Evolutionary conservation across 2,329 filamentous ascomycete genomes (phyloP), one percentile per base, ranked within the genome.

Genomic region (Ascochyta pisi): DNA sequence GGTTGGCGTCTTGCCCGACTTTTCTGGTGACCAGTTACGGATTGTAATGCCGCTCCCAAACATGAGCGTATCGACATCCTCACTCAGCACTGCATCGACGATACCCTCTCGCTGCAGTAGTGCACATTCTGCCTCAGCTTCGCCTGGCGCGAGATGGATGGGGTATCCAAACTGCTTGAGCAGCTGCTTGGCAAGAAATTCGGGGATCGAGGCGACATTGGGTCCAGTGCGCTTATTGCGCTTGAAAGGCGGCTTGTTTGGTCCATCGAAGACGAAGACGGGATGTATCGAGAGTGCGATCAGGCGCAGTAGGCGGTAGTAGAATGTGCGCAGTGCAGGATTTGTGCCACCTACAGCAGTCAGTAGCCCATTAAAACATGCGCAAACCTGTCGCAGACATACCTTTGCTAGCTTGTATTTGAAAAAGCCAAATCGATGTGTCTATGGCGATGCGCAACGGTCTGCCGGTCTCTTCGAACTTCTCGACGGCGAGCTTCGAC

Each of bases 1-100:
- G 0, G 94, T 97, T 0, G 92, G 91, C 0, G 78, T 80, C 58
- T 89, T 90, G 65, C 82, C 84, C n/a, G 80, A 83, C 40, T 80
- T 83, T 70, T 96, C 91, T 3, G 90, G 84, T 0, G 90, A 90
- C 88, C 91, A 97, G 67, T 92, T 94, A 46, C 92, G 84, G 38
- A 97, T 78, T 0, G 90, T 94, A 34, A 86, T 78, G 0, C 85
- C 87, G 61, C 92, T 95, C 1, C 95, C 95, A 77, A 98, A 98
- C 94, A 98, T 98, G 67, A 98, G 85, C 2, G 94, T 95, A 73
- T 99, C 95, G 39, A 97, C 92, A 79, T 99, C 95, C 73, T 99
- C 93, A 73, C 91, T 97, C 66, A 99, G 81, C 1, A 98, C 95
- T 0, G 91, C 94, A 74, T 99, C 95, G 1, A 76, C 73, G 15